Base-by-base conservation (phyloP, 768 basidiomycete species). In the Russula compacta region DNA sequence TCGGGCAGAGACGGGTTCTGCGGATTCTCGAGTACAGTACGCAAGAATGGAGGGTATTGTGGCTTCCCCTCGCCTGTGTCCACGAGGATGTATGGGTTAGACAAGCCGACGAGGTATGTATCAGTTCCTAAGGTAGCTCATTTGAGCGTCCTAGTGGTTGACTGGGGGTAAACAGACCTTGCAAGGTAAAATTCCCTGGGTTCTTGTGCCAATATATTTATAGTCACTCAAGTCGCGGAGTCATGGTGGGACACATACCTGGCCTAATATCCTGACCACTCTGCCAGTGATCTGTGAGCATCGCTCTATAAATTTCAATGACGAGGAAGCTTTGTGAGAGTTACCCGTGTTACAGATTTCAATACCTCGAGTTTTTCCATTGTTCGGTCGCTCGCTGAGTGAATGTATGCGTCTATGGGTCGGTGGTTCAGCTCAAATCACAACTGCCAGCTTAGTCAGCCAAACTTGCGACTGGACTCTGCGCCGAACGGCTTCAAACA, bases 161-260 rank as follows among this genome's bases (percentile, higher is more conserved):
- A 29, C 49, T 48, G 6, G 7, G 4, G 11, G 33, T 32, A n/a
- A 46, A 19, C 57, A 56, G 43, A 86, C 90, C 92, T 77, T 94
- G 91, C 0, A 95, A 76, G 0, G 92, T 93, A 70, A 90, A 93
- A 67, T 88, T 85, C 3, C 92, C 87, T 8, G 92, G 91, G 68
- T 95, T 95, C 88, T 93, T 24, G 49, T 9, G 24, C 49, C 53
- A 49, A 42, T 29, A 52, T 32, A 54, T 43, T 43, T 42, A 56
- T 36, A 24, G 55, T 32, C 35, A 17, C 15, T 48, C 15, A 32
- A 38, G 17, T 19, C n/a, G 29, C 15, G 5, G 19, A 24, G 52
- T 15, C 14, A 40, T 35, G 47, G 3, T 42, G 10, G 40, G 40
- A 39, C 58, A 48, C 46, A 68, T 69, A 88, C 90, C 83, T 91